Evolutionary conservation across 2,329 filamentous ascomycete species (phyloP), one percentile per base, ranked within the genome.

Genomic region (Fusarium sp.): DNA sequence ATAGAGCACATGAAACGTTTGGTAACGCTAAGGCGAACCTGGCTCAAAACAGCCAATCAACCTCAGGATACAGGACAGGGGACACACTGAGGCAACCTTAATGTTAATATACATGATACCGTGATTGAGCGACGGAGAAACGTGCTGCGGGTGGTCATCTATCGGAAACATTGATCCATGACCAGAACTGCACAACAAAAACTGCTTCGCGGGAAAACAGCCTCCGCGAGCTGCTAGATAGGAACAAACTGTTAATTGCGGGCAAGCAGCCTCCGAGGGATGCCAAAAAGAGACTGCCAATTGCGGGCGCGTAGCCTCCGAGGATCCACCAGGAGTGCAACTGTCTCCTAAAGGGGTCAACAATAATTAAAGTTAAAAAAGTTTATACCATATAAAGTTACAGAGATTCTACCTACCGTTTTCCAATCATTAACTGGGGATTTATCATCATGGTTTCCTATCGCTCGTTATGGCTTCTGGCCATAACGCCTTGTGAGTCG

Each of bases 391-490:
- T 38, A 38, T 38, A 38, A 38, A 38, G 29, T 15, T 12, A 12
- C 6, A 15, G 47, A 45, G 8, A 24, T 15, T 25, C 45, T 38
- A 30, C 13, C 29, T 13, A n/a, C 38, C 16, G 2, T 60, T 51
- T 3, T n/a, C 56, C 29, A 38, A 62, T 61, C 16, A 6, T 20
- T 25, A 24, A 62, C 56, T 15, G 6, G 45, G 44, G 38, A 45
- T 62, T 61, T 20, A 24, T 45, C 45, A 38, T 45, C 9, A 62
- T 62, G 59, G 18, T 61, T 45, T 45, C 45, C 9, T 20, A 12
- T 25, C 56, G 56, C 20, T 52, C 45, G 13, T 15, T 22, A 12
- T 62, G 59, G 56, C 38, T 62, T 40, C 29, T 62, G 13, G 56
- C 56, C 38, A 12, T 62, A 12, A 13, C 22, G 2, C 24, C 59